A percentile compares a stretch with the other conserved stretches of the same genome.
phyloP scores from a whole-genome alignment of 768 basidiomycete genomes.

The Phylloporus sp. region DNA sequence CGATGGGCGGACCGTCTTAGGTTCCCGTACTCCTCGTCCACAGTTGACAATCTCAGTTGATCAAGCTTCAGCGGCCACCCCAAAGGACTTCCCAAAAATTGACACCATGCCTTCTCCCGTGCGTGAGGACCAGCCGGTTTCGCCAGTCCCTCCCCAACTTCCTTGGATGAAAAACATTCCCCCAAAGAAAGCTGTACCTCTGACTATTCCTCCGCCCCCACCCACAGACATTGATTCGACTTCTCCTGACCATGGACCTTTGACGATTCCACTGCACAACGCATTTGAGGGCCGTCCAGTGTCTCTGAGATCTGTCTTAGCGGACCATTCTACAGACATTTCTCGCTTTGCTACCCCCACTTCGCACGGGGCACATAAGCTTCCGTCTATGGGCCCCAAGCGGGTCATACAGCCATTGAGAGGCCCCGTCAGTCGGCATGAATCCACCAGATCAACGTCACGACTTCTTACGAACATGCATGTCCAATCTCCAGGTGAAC shows the following conservation, averaged over 20 bases:
- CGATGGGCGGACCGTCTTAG: conserved; percentile 10
- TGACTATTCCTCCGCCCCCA: conserved; percentile 30
- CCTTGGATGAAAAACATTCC: conserved; percentile 25
- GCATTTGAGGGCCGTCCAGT: conserved; percentile 31
- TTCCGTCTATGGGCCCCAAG: conserved; percentile 19
- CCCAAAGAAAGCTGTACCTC: conserved; percentile 34
- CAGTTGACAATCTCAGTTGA: conserved; percentile 44
- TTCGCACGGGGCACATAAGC: conserved; percentile 17
- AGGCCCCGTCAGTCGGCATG: conserved; percentile 16
- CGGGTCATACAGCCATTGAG: conserved; percentile 12
- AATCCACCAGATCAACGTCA: conserved; percentile 37
- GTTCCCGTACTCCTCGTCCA: conserved; percentile 24
- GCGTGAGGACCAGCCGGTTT: conserved; percentile 28
- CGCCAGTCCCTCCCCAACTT: conserved; percentile 26
- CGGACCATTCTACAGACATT: conserved; percentile 16
- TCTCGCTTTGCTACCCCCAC: conserved; percentile 5
- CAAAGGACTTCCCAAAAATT: conserved; percentile 25
- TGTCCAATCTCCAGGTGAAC: conserved; percentile 34
- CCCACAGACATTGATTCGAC: conserved; percentile 33
- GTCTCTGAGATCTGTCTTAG: conserved; percentile 14
- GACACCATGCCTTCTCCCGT: conserved; percentile 27
- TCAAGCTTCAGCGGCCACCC: conserved; percentile 31
- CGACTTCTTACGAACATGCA: conserved; percentile 42
- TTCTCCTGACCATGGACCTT: conserved; percentile 20
- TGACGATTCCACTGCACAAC: conserved; percentile 42